Base-by-base conservation (phyloP, 306 rosid species). In the Betula pendula region DNA sequence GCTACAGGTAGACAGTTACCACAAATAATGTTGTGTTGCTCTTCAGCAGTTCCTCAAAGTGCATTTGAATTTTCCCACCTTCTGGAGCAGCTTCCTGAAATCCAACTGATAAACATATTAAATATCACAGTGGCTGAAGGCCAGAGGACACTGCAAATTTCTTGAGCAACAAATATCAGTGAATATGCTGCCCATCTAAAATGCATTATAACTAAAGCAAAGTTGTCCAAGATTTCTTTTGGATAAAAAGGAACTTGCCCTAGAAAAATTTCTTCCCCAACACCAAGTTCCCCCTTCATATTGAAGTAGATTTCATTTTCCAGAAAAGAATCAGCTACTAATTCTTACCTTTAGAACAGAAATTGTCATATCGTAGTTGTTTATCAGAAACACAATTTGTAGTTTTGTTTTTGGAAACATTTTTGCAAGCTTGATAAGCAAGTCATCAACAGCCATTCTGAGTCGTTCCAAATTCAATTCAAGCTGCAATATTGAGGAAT, bases 281-380 rank as follows among this genome's bases (percentile, higher is more conserved):
- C 33, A 60, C 33, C 24, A 29, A 71, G 24, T 53, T 65, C 45
- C 49, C 31, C 53, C 73, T 77, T 20, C 8, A 35, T 47, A 59
- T 42, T 72, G 42, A 65, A 10, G 59, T 19, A 51, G 72, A 51
- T 33, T 27, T 77, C 60, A 58, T 79, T 45, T 33, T 63, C 27
- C 22, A 72, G 79, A 84, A 68, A 72, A 75, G 47, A 48, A 80
- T 24, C 53, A 43, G 19, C 62, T 40, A 70, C 58, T 70, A 79
- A 73, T 62, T 70, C 84, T 81, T 88, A 92, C 98, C 98, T 95
- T 95, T 75, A 92, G 76, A 71, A 95, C 93, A 75, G 95, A 85
- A 80, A 95, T 95, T 49, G 96, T 95, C 98, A 92, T 95, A 80
- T 95, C 98, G 17, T 95, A 95, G 82, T 95, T 95, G 89, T 95